Conservation (phyloP, 164 flowering plant genomes). For the Kingdonia uniflora region DNA sequence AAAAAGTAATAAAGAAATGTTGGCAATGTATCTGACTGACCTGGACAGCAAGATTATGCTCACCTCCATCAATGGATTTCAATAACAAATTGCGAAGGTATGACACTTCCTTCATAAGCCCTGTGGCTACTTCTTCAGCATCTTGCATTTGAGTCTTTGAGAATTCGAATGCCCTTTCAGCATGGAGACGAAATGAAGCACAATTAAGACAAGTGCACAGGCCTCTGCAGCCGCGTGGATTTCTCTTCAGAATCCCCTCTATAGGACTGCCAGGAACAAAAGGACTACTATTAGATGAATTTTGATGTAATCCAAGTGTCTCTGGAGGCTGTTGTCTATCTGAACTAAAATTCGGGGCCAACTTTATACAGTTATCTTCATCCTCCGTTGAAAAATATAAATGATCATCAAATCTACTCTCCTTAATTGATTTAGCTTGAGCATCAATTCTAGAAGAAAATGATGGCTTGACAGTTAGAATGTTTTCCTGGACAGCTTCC, state of each 20-base stretch:
- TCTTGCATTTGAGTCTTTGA: constrained; percentile 64
- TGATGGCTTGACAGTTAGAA: not conserved
- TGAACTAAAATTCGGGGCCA: not conserved
- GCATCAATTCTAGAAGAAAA: constrained; percentile 1
- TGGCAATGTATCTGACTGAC: constrained; percentile 25
- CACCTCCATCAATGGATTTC: constrained; percentile 17
- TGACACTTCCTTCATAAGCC: constrained; percentile 43
- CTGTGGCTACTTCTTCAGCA: constrained; percentile 49
- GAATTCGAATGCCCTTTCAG: constrained; percentile 64
- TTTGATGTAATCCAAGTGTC: constrained; percentile 5
- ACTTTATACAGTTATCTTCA: constrained; percentile 2
- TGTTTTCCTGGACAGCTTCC: constrained; percentile 5
- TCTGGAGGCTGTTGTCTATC: constrained; percentile 15
- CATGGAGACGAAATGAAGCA: constrained; percentile 58
- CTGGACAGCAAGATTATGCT: constrained; percentile 11
- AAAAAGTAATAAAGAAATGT: not conserved
- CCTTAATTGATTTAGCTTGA: constrained; percentile 9
- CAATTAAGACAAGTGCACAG: constrained; percentile 50
- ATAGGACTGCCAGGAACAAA: constrained; percentile 10
- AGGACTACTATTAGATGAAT: constrained; percentile 8
- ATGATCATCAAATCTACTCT: not conserved
- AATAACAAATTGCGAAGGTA: constrained; percentile 34
- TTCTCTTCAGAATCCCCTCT: constrained; percentile 53
- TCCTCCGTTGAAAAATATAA: constrained; percentile 4
- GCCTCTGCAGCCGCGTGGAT: constrained; percentile 54